Percentiles rank a stretch among this genome's conserved stretches.
phyloP scores from a whole-genome alignment of 805 yeast genomes.

The Cyberlindnera misumaiensis region DNA sequence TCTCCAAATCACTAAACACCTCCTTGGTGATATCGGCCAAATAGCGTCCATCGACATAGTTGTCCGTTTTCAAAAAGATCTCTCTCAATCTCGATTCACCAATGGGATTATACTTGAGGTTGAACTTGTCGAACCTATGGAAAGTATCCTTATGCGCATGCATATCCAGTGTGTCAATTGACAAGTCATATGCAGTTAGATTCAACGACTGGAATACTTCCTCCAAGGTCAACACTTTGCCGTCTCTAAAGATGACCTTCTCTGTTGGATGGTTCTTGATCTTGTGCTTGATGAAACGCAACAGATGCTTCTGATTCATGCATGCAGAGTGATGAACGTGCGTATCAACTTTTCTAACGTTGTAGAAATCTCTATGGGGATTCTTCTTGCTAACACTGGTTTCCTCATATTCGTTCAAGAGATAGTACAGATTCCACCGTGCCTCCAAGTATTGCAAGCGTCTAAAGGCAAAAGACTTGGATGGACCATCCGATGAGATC shows the following conservation, averaged over 20 bases:
- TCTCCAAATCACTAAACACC: conserved; percentile 89
- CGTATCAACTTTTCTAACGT: conserved; percentile 94
- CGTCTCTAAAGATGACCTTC: conserved; percentile 90
- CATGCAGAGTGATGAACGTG: conserved; percentile 99
- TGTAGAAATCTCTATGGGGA: conserved; percentile 96
- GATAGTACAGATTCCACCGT: conserved; percentile 85
- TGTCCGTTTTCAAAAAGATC: conserved; percentile 92
- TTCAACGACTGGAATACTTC: conserved; percentile 89
- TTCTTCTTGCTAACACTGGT: conserved; percentile 82
- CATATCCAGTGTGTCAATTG: conserved; percentile 97
- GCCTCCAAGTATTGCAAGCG: conserved; percentile 92
- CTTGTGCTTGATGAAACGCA: conserved; percentile 91
- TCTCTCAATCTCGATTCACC: conserved; percentile 98
- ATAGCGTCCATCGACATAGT: conserved; percentile 80
- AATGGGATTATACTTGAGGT: conserved; percentile 93
- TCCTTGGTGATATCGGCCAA: conserved; percentile 91
- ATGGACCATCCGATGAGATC: conserved; percentile 89
- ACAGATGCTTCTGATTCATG: conserved; percentile 95
- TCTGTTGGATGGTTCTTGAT: conserved; percentile 82
- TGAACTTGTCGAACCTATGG: conserved; percentile 96
- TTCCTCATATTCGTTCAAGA: conserved; percentile 90
- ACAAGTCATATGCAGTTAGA: conserved; percentile 87
- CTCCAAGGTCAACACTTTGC: conserved; percentile 73
- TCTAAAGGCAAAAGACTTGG: conserved; percentile 92
- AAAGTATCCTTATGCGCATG: conserved; percentile 98